Base-by-base conservation (phyloP, 2,329 filamentous ascomycete genomes). In the Boeremia exigua region DNA sequence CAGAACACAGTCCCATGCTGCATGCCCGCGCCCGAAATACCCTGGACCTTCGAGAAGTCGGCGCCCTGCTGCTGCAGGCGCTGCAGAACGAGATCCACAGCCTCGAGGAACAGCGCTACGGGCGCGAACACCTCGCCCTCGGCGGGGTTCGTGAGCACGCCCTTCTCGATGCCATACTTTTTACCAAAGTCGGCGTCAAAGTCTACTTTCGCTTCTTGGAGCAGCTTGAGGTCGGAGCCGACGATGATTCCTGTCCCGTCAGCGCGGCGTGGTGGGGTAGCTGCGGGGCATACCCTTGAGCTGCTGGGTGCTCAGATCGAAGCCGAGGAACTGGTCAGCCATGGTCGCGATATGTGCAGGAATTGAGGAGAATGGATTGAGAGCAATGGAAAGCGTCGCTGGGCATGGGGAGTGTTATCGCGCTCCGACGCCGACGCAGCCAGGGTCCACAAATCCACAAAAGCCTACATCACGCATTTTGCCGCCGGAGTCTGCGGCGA, bases 1-100 rank as follows among this genome's bases (percentile, higher is more conserved):
- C 94, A 98, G 79, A 95, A 98, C 27, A 98, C 92, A 74, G 94
- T 98, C 30, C 95, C 95, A 77, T 98, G 95, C 81, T 99, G 95
- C 84, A 98, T 96, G 50, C 95, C 93, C 14, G 94, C 93, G 60
- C 92, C 95, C 69, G 91, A 94, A 65, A 99, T 84, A 28, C 91
- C 94, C 69, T 85, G 86, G 61, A 99, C 87, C 47, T 85, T 85
- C 48, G 82, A 78, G 68, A 97, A 88, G 63, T 92, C 88, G 51
- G 91, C 84, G 0, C 87, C 86, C 57, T 86, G 84, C 37, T 86
- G 82, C 65, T 85, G 82, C 59, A 99, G 82, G 14, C 90, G 87
- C 43, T 82, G 78, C 52, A 98, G 83, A 14, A 97, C 92, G 15
- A 94, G 85, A 72, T 98, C 92, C 39, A 98, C 80, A 19, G 94